A percentile compares a stretch with the other conserved stretches of the same genome.
phyloP scores from a whole-genome alignment of 2,329 filamentous ascomycete species.

The Paecilomyces sp. region DNA sequence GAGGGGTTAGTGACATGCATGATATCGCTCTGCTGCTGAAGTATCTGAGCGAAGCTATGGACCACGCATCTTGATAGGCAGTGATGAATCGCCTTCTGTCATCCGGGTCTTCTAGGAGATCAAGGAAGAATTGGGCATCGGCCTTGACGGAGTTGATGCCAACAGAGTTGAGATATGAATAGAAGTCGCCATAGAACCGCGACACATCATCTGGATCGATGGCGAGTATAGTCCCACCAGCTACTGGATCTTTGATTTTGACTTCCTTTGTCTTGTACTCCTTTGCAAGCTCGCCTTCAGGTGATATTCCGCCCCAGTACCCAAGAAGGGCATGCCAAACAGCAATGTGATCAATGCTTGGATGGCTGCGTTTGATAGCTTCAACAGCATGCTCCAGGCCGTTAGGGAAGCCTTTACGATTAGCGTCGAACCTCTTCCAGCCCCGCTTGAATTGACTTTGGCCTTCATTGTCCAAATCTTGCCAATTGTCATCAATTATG shows the following conservation, averaged over 20 bases:
- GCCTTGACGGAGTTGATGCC: constrained; percentile 88
- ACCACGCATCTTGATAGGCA: constrained; percentile 82
- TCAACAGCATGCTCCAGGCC: constrained; percentile 67
- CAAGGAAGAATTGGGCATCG: constrained; percentile 84
- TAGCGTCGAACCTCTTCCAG: constrained; percentile 83
- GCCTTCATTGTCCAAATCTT: constrained; percentile 58
- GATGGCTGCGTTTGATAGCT: constrained; percentile 61
- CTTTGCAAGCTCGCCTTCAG: constrained; percentile 64
- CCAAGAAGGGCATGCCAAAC: constrained; percentile 89
- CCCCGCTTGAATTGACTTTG: constrained; percentile 45
- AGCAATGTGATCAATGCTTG: constrained; percentile 71
- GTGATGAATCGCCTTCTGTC: constrained; percentile 65
- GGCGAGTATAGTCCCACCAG: constrained; percentile 61
- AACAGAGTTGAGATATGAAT: constrained; percentile 64
- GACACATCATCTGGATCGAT: constrained; percentile 67
- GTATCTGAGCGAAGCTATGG: constrained; percentile 65
- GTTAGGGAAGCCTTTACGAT: constrained; percentile 67
- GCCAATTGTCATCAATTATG: constrained; percentile 98
- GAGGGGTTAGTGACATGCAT: constrained; percentile 90
- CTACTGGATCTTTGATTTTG: constrained; percentile 46
- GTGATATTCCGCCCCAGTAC: constrained; percentile 87
- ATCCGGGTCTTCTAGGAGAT: constrained; percentile 62
- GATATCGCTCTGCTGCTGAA: constrained; percentile 75
- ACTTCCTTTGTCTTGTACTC: constrained; percentile 67
- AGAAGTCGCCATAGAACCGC: constrained; percentile 86